Evolutionary conservation across 352 stramenopile genomes (phyloP).

Genomic region (Globisporangium nodosum): DNA sequence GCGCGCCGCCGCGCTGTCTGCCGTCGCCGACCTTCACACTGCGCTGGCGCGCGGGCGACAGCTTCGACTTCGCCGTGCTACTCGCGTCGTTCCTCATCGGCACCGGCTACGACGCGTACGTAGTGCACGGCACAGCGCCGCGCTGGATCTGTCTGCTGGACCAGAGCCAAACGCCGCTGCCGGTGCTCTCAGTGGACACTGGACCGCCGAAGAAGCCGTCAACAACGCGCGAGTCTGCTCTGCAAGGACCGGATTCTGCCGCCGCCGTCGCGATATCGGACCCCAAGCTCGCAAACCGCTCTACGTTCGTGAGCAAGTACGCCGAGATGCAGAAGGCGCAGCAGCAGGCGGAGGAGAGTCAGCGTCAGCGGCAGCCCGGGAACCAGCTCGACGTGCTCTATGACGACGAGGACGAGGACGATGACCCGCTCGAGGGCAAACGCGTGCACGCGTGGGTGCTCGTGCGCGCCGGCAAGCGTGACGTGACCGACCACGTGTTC

Average conservation of each 20-base stretch:
- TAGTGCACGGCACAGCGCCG: conserved; percentile 87
- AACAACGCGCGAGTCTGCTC: background rate
- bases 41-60: conserved; percentile 85
- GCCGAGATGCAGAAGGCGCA: conserved; percentile 44
- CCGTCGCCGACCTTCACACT: conserved; percentile 86
- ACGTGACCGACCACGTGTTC: conserved; percentile 83
- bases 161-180: conserved; percentile 74
- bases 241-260: background rate
- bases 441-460: conserved; percentile 91
- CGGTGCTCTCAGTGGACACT: conserved; percentile 49
- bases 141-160: conserved; percentile 90
- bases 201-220: conserved; percentile 29
- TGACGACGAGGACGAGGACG: conserved; percentile 62
- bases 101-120: conserved; percentile 93
- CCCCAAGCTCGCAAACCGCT: conserved; percentile 45
- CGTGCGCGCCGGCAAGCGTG: conserved; percentile 87
- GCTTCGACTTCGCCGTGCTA: conserved; percentile 90
- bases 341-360: conserved; percentile 24
- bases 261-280: conserved; percentile 4
- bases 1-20: conserved; percentile 64
- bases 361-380: conserved; percentile 29
- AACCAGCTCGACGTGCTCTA: conserved; percentile 38
- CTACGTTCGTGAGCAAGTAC: conserved; percentile 69
- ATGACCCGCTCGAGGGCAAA: conserved; percentile 65
- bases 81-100: conserved; percentile 91